These are phyloP conservation scores for Cryptosporidium bovis DNA, from an alignment of 169 alveolate genomes.

Conservation along the genomic window DNA sequence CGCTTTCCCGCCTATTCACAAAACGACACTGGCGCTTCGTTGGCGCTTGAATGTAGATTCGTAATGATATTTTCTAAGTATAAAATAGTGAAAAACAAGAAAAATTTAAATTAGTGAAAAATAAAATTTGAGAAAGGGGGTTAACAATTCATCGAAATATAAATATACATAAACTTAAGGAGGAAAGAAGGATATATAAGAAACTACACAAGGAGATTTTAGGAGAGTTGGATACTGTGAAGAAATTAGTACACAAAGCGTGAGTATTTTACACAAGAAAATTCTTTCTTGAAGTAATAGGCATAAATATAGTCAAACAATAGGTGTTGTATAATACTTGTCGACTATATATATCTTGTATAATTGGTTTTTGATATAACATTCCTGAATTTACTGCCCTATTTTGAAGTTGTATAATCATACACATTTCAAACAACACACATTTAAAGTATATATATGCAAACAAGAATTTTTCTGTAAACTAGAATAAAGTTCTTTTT, in stretches of 20 bases:
- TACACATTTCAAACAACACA: no score
- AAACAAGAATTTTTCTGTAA: no score
- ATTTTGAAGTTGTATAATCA: no score
- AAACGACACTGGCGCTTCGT: slow-evolving; percentile 56
- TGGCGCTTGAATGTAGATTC: slow-evolving; percentile 68
- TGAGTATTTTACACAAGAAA: no score
- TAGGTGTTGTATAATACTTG: slow-evolving; percentile 1
- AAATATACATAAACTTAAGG: no score
- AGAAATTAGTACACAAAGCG: no score
- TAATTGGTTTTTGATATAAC: slow-evolving; percentile 2
- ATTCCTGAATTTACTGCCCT: no score
- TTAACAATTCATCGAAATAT: neutral
- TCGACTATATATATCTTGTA: neutral
- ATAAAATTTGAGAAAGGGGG: slow-evolving; percentile 73
- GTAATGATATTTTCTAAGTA: slow-evolving; percentile 27
- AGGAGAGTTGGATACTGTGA: no score
- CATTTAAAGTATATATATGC: no score
- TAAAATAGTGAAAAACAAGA: neutral
- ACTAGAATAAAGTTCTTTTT: no score
- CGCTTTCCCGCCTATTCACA: slow-evolving; percentile 31
- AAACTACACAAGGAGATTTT: neutral
- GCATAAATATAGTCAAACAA: neutral
- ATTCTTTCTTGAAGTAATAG: no score
- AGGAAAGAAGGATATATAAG: no score
- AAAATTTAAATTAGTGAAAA: slow-evolving; percentile 16